phyloP scores from a whole-genome alignment of 371 early-diverging fungal species.

The Funneliformis caledonium region DNA sequence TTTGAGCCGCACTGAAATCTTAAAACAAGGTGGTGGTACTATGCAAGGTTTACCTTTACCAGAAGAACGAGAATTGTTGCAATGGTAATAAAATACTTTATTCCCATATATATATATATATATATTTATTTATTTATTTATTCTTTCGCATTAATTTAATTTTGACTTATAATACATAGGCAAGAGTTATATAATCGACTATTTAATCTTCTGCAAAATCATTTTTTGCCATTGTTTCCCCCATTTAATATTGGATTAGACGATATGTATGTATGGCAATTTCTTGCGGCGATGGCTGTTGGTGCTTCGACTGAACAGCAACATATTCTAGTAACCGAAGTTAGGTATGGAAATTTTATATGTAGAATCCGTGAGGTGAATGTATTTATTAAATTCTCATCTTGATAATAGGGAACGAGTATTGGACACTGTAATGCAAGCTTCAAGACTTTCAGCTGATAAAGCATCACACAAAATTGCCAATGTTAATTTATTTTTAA shows the following conservation, averaged over 20 bases:
- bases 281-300: constrained; percentile 93
- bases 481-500: constrained; percentile 93
- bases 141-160: background rate
- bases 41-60: constrained; percentile 61
- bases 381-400: background rate
- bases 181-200: constrained; percentile 73
- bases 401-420: constrained; percentile 70
- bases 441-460: constrained; percentile 64
- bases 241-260: constrained; percentile 70
- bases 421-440: constrained; percentile 75
- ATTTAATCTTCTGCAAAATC: constrained; percentile 74
- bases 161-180: constrained; percentile 29
- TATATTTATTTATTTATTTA: background rate
- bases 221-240: constrained; percentile 80
- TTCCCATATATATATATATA: background rate
- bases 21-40: constrained; percentile 77
- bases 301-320: constrained; percentile 94
- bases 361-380: too few species aligned
- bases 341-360: constrained; percentile 54
- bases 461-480: constrained; percentile 71
- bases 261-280: constrained; percentile 97
- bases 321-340: constrained; percentile 88
- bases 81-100: constrained; percentile 58
- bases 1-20: constrained; percentile 86
- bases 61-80: constrained; percentile 63